Base-by-base conservation (phyloP, 2,329 filamentous ascomycete genomes). In the Rhynchosporium agropyri region DNA sequence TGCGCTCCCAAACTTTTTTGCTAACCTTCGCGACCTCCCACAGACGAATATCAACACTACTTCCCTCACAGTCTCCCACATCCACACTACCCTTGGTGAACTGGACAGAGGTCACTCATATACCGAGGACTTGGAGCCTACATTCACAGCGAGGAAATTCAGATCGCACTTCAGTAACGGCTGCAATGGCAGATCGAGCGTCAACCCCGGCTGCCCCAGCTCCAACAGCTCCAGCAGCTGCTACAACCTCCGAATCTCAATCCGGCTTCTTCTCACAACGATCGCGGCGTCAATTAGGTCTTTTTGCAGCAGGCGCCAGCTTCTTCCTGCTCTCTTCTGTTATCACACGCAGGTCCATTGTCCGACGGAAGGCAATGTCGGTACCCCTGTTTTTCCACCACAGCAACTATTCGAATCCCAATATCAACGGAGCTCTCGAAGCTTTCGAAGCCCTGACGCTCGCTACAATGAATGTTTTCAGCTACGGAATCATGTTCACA, bases 391-490 rank as follows among this genome's bases (percentile, higher is more conserved):
- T 89, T 79, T 96, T 89, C 81, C 79, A 84, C 13, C 84, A 83
- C 50, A 88, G 84, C 75, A 85, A 84, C 69, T 76, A 79, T 67
- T 49, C 76, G 77, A 81, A 76, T 76, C 75, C 73, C 76, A 58
- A 79, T 50, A 81, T 85, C 33, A 89, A 88, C 71, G 87, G 87
- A 7, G 82, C 85, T 1, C 74, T 89, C 45, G 88, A 97, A 67
- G 94, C 94, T 0, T 77, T 89, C 40, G 90, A 96, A 76, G 94
- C 94, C 0, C 80, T 99, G 28, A 90, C 88, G 55, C 80, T 97
- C 42, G 95, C 94, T 0, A 97, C 93, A 0, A 82, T 97, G 69
- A 97, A 97, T 71, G 91, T 95, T 12, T 72, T 87, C 38, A 90
- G 88, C 70, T 84, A 95, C 56, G 88, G 83, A 0, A 86, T 97